Evolutionary conservation across 495 filamentous ascomycete genomes (phyloP).

Genomic region (Penicillium bovifimosum): DNA sequence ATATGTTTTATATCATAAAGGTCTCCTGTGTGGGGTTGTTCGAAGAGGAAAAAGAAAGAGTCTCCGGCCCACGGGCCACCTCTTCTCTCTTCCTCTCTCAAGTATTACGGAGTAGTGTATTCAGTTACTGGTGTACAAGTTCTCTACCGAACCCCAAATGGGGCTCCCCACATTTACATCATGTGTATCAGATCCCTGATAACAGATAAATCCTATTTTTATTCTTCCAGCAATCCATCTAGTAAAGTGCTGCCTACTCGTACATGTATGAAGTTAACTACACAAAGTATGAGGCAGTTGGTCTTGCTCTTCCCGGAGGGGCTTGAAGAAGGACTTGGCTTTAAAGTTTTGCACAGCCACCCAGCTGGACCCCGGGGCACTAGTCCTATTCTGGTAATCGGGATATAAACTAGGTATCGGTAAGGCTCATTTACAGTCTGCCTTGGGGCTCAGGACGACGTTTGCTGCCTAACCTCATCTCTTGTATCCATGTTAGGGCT

Average conservation of each 20-base stretch:
- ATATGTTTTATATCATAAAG: neutral
- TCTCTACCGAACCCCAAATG: neutral
- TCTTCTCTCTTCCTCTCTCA: neutral
- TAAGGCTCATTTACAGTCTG: slow-evolving; percentile 14
- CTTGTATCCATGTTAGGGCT: too few relatives aligned
- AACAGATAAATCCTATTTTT: slow-evolving; percentile 9
- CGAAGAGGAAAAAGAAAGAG: slow-evolving; percentile 1
- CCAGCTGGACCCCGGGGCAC: slow-evolving; percentile 20
- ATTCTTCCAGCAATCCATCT: neutral
- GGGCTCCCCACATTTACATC: slow-evolving; percentile 12
- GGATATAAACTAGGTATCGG: slow-evolving; percentile 2
- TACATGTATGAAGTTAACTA: neutral
- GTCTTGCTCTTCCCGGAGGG: neutral
- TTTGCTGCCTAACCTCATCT: neutral
- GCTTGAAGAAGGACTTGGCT: neutral
- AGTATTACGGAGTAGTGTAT: too few relatives aligned
- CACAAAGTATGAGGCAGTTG: neutral
- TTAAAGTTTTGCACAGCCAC: slow-evolving; percentile 31
- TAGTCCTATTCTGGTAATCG: slow-evolving; percentile 3
- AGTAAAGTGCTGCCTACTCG: neutral
- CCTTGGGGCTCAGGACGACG: slow-evolving; percentile 4
- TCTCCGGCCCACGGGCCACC: neutral
- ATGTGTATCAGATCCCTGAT: slow-evolving; percentile 8
- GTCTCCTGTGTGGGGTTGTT: neutral
- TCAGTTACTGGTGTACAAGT: too few relatives aligned